phyloP scores from a whole-genome alignment of 768 basidiomycete genomes.

The Chalciporus sphaerocephalus region DNA sequence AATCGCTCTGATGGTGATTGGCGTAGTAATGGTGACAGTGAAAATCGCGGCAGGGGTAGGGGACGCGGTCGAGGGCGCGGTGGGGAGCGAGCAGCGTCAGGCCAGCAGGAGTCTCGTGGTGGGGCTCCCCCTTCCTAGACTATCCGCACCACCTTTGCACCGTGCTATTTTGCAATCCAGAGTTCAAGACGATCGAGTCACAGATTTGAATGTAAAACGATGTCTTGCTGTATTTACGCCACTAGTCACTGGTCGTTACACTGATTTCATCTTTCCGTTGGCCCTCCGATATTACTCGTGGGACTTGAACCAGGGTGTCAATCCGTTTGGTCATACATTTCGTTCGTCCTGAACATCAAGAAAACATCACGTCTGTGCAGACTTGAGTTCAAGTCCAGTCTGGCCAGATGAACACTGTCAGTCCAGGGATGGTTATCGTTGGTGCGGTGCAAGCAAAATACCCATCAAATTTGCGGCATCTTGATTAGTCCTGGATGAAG shows the following conservation, averaged over 20 bases:
- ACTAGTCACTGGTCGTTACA: background rate
- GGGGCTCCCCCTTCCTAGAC: conserved; percentile 16
- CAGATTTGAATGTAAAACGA: background rate
- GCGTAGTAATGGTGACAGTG: conserved; percentile 43
- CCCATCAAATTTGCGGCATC: too few species aligned
- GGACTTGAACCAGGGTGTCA: too few species aligned
- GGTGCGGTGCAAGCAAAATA: too few species aligned
- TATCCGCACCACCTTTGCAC: background rate
- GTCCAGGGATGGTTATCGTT: too few species aligned
- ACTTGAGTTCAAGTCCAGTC: too few species aligned
- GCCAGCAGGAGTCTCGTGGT: conserved; percentile 21
- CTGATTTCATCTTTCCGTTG: background rate
- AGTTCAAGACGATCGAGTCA: background rate
- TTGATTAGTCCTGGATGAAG: too few species aligned
- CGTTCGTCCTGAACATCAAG: too few species aligned
- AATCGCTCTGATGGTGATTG: conserved; percentile 40
- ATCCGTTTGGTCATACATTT: too few species aligned
- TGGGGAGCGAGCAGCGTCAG: conserved; percentile 26
- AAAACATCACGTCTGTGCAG: too few species aligned
- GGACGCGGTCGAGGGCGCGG: conserved; percentile 44
- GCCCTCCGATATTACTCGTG: background rate
- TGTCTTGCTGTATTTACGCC: conserved; percentile 3
- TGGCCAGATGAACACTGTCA: too few species aligned
- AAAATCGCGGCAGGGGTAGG: conserved; percentile 39
- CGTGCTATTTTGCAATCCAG: too few species aligned